Evolutionary conservation across 768 basidiomycete species (phyloP).

Genomic region (Podaxis sp.): DNA sequence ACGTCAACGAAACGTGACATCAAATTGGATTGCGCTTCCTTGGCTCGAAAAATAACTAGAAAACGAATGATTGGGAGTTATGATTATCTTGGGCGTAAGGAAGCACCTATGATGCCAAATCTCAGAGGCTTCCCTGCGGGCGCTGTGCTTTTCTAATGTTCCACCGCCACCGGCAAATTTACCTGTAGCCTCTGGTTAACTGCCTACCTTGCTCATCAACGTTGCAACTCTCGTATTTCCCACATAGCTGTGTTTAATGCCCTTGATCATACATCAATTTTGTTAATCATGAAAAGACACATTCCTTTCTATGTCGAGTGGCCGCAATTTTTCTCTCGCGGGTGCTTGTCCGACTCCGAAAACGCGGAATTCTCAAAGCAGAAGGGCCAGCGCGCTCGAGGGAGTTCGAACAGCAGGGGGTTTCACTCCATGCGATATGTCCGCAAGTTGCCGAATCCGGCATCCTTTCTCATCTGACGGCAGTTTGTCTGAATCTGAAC

Average conservation of each 20-base stretch:
- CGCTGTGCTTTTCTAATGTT: slow-evolving; percentile 11
- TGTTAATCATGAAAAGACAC: neutral
- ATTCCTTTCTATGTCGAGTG: neutral
- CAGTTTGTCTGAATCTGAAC: too few relatives aligned
- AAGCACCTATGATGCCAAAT: neutral
- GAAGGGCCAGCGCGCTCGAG: too few relatives aligned
- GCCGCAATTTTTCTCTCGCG: too few relatives aligned
- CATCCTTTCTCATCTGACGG: too few relatives aligned
- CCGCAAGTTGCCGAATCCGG: too few relatives aligned
- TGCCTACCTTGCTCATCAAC: neutral
- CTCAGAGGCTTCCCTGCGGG: neutral
- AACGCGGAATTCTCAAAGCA: too few relatives aligned
- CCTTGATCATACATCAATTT: neutral
- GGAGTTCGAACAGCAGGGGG: too few relatives aligned
- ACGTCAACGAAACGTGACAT: slow-evolving; percentile 6
- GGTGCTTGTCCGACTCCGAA: too few relatives aligned
- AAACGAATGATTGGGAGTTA: neutral
- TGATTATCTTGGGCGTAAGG: neutral
- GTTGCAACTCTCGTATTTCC: neutral
- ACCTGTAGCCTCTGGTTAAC: neutral
- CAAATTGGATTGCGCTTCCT: neutral
- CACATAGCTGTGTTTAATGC: neutral
- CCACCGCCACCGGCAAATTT: slow-evolving; percentile 3
- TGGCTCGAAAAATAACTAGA: neutral
- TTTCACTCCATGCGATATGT: too few relatives aligned